Conservation (phyloP, 2,329 filamentous ascomycete genomes). For the Cladosporium sp. region DNA sequence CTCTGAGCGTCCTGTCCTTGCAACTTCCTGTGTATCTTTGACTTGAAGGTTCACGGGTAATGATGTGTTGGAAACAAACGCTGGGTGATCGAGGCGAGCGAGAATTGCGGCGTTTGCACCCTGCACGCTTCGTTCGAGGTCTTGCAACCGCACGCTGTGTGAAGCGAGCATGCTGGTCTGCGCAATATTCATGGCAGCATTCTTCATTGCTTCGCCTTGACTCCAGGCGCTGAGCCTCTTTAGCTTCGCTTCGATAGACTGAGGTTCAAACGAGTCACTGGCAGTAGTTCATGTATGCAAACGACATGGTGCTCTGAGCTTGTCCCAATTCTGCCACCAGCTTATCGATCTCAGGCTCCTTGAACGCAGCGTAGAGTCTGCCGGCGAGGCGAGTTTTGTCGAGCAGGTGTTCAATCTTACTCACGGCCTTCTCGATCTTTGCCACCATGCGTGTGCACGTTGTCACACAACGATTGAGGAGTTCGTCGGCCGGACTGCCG, state of each 20-base stretch:
- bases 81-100: neutral
- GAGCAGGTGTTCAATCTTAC: conserved; percentile 1
- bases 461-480: conserved; percentile 2
- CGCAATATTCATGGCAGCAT: neutral
- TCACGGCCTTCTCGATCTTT: conserved; percentile 1
- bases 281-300: conserved; percentile 14
- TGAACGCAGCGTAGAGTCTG: conserved; percentile 10
- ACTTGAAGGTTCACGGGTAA: neutral
- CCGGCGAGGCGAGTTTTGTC: neutral
- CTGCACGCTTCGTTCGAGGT: neutral
- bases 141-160: neutral
- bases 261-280: neutral
- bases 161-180: neutral
- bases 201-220: neutral
- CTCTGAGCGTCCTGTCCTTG: too few relatives aligned
- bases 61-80: neutral
- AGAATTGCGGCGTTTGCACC: neutral
- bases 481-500: neutral
- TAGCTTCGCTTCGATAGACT: neutral
- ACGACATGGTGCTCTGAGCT: conserved; percentile 10
- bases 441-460: neutral
- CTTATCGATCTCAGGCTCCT: conserved; percentile 11
- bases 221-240: neutral
- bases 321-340: conserved; percentile 9
- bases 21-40: too few relatives aligned